A percentile compares a stretch with the other conserved stretches of the same genome.
phyloP scores from a whole-genome alignment of 768 basidiomycete genomes.

The Ramaria rubella region DNA sequence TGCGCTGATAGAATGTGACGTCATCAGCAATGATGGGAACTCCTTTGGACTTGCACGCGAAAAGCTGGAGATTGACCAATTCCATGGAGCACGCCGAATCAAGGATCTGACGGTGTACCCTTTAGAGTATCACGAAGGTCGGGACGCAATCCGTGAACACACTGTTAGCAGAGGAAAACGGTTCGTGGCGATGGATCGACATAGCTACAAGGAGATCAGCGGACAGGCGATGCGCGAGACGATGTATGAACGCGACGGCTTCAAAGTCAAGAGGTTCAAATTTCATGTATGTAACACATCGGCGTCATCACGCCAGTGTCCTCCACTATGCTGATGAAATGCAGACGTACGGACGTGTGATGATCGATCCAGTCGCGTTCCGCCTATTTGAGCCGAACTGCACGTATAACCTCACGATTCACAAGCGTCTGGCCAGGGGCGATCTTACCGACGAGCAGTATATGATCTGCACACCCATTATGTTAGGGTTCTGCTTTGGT shows the following conservation, averaged over 20 bases:
- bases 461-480: slow-evolving; percentile 23
- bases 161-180: slow-evolving; percentile 15
- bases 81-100: slow-evolving; percentile 17
- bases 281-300: slow-evolving; percentile 1
- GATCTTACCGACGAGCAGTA: slow-evolving; percentile 21
- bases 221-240: slow-evolving; percentile 15
- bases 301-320: neutral
- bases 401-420: slow-evolving; percentile 16
- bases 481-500: slow-evolving; percentile 22
- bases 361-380: slow-evolving; percentile 24
- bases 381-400: slow-evolving; percentile 19
- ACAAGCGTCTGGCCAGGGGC: slow-evolving; percentile 12
- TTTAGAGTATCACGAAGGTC: slow-evolving; percentile 11
- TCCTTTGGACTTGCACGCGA: slow-evolving; percentile 15
- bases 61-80: slow-evolving; percentile 12
- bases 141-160: slow-evolving; percentile 1
- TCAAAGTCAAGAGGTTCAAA: slow-evolving; percentile 1
- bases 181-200: neutral
- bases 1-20: slow-evolving; percentile 11
- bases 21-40: slow-evolving; percentile 17
- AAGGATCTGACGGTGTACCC: slow-evolving; percentile 17
- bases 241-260: neutral
- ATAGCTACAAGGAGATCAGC: slow-evolving; percentile 14
- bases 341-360: slow-evolving; percentile 22
- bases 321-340: neutral